Conservation (phyloP, 23 red algal genomes). For the Gracilaria caudata region DNA sequence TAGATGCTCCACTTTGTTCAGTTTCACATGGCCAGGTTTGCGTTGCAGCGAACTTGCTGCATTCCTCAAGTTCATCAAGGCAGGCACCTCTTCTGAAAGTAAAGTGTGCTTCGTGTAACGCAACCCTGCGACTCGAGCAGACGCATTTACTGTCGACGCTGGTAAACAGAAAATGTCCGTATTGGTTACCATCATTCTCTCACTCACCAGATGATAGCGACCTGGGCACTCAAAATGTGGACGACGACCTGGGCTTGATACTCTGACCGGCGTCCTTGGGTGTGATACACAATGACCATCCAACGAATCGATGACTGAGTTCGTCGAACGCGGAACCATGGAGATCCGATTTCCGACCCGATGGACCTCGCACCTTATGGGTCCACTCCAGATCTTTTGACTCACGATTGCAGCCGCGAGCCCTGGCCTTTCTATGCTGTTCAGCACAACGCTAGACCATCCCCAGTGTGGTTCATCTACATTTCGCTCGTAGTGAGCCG, state of each 20-base stretch:
- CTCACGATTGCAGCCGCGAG: not conserved
- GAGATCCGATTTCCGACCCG: not conserved
- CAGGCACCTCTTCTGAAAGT: not conserved
- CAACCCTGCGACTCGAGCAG: not conserved
- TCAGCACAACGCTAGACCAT: not conserved
- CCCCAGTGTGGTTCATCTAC: not conserved
- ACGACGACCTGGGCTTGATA: not conserved
- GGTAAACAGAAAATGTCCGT: not conserved
- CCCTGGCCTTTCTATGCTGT: not conserved
- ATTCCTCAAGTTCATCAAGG: not conserved
- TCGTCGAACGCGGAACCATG: not conserved
- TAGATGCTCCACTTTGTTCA: not conserved
- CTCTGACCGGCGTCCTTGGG: not conserved
- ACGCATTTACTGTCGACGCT: not conserved
- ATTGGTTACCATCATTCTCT: not conserved
- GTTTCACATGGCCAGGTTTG: not conserved
- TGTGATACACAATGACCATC: not conserved
- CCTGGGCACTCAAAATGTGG: not conserved
- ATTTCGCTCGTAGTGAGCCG: not conserved
- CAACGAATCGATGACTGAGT: not conserved
- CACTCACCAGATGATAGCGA: not conserved
- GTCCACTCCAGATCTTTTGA: not conserved
- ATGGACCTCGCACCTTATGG: not conserved
- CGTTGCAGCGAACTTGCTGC: not conserved
- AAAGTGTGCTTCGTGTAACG: not conserved